Percentiles rank a stretch among this genome's conserved stretches.
Evolutionary conservation across 768 basidiomycete species (phyloP).

Genomic region (Auricularia heimuer): DNA sequence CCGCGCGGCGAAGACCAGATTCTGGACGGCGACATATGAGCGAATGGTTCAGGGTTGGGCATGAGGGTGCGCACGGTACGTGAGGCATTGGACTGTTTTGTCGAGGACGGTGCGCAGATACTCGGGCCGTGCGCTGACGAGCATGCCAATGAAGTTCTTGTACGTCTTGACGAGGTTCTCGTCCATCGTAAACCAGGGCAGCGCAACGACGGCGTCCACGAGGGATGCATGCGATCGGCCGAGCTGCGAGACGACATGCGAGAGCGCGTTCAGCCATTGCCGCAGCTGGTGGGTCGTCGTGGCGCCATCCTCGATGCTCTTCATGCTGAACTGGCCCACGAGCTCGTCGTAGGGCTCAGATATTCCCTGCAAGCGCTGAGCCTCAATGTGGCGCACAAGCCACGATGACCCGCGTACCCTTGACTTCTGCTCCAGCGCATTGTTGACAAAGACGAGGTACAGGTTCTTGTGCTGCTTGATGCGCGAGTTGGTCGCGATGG

Average conservation of each 20-base stretch:
- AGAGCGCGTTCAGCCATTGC: slow-evolving; percentile 76
- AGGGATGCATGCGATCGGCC: slow-evolving; percentile 71
- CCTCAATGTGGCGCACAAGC: slow-evolving; percentile 6
- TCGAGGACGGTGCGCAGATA: slow-evolving; percentile 78
- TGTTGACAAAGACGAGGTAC: slow-evolving; percentile 74
- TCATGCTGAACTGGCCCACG: slow-evolving; percentile 60
- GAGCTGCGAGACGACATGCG: slow-evolving; percentile 85
- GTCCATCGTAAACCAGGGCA: slow-evolving; percentile 94
- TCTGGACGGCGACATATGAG: slow-evolving; percentile 32
- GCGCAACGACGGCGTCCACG: slow-evolving; percentile 73
- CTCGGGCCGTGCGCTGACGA: slow-evolving; percentile 85
- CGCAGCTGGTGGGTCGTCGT: slow-evolving; percentile 47
- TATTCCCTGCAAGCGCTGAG: slow-evolving; percentile 42
- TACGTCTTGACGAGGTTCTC: slow-evolving; percentile 77
- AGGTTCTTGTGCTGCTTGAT: slow-evolving; percentile 72
- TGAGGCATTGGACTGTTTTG: slow-evolving; percentile 77
- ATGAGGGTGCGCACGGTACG: slow-evolving; percentile 58
- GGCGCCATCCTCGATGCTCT: slow-evolving; percentile 8
- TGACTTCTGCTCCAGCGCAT: slow-evolving; percentile 65
- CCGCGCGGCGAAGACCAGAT: slow-evolving; percentile 58
- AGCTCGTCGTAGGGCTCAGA: slow-evolving; percentile 79
- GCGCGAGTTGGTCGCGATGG: slow-evolving; percentile 70
- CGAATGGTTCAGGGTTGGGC: not conserved
- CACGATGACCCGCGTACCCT: slow-evolving; percentile 36
- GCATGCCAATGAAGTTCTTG: slow-evolving; percentile 80